These are phyloP conservation scores for Scenedesmus sp. DNA, from an alignment of 163 green algal species.

Conservation along the genomic window DNA sequence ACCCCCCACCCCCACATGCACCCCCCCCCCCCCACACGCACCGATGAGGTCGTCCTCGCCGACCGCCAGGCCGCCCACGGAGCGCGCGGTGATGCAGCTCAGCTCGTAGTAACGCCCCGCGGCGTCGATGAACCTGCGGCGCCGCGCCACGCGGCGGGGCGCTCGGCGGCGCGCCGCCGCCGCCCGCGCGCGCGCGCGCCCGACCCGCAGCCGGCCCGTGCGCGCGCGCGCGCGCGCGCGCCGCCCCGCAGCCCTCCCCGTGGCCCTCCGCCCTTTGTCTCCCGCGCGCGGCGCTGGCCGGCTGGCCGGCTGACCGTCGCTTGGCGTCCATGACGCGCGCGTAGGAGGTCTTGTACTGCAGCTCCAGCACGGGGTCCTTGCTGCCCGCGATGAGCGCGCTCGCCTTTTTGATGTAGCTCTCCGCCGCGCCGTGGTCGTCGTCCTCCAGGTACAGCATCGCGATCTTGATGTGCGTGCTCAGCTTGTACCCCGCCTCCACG, in stretches of 20 bases:
- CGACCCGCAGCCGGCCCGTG: too few species aligned
- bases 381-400: constrained; percentile 77
- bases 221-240: too few species aligned
- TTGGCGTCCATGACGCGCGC: constrained; percentile 96
- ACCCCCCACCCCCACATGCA: too few species aligned
- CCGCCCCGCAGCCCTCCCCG: too few species aligned
- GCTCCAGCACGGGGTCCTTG: constrained; percentile 78
- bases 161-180: too few species aligned
- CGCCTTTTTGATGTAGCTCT: constrained; percentile 93
- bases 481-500: constrained; percentile 61
- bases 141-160: neutral
- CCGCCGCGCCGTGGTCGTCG: constrained; percentile 90
- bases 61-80: constrained; percentile 45
- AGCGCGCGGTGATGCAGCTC: constrained; percentile 51
- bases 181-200: too few species aligned
- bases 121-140: constrained; percentile 85
- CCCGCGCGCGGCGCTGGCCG: too few species aligned
- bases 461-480: constrained; percentile 94
- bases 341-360: constrained; percentile 97
- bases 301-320: constrained; percentile 51
- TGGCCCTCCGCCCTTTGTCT: too few species aligned
- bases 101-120: constrained; percentile 90
- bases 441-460: constrained; percentile 97
- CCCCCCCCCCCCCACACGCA: too few species aligned
- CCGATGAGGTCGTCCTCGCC: constrained; percentile 72